Evolutionary conservation across 208 protist genomes (phyloP).

Genomic region (Trypanosoma boissoni): DNA sequence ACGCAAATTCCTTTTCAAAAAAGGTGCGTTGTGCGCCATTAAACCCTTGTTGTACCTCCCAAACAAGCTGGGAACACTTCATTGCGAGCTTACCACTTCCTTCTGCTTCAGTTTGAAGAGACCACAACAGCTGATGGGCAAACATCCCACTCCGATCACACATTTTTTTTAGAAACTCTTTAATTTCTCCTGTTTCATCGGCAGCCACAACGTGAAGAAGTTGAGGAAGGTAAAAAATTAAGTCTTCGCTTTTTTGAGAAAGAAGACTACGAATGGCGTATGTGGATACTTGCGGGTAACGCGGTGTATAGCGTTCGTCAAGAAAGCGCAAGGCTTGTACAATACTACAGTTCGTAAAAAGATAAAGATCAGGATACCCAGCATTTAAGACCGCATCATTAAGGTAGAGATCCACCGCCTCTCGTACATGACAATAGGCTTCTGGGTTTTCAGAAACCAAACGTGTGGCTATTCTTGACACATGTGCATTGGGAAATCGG

Average conservation of each 20-base stretch:
- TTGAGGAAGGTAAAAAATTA: conserved; percentile 92
- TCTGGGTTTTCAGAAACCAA: conserved; percentile 47
- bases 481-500: conserved; percentile 52
- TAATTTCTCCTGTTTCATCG: conserved; percentile 54
- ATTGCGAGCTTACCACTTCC: conserved; percentile 38
- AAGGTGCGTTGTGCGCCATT: conserved; percentile 25
- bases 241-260: conserved; percentile 60
- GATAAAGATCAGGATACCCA: conserved; percentile 54
- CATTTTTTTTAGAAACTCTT: conserved; percentile 53
- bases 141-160: conserved; percentile 68
- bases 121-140: conserved; percentile 87
- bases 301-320: conserved; percentile 40
- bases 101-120: conserved; percentile 69
- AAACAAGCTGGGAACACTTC: conserved; percentile 40
- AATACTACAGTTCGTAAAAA: conserved; percentile 68
- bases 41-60: conserved; percentile 29
- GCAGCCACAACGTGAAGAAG: conserved; percentile 76
- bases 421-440: conserved; percentile 48
- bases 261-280: conserved; percentile 83
- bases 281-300: conserved; percentile 41
- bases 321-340: conserved; percentile 71
- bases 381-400: conserved; percentile 54
- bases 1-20: conserved; percentile 76
- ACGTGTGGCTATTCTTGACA: conserved; percentile 31
- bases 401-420: conserved; percentile 71